These are phyloP conservation scores for Epichloe amarillans DNA, from an alignment of 2,329 filamentous ascomycete genomes.

Conservation along the genomic window DNA sequence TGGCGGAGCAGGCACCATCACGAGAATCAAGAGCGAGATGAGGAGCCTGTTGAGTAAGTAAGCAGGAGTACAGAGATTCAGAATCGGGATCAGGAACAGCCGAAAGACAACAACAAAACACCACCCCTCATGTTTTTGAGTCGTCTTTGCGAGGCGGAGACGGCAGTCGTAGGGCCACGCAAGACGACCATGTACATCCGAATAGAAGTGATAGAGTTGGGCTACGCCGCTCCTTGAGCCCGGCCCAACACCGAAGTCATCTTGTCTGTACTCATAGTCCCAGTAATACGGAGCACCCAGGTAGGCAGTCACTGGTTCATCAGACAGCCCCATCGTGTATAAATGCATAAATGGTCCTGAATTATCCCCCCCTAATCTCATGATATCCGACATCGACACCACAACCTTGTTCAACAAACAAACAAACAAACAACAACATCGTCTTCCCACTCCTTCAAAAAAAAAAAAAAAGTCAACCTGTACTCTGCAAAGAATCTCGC, in stretches of 20 bases:
- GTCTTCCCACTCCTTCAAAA: neutral
- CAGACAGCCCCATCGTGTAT: neutral
- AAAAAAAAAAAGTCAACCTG: constrained; percentile 15
- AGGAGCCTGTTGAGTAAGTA: constrained; percentile 17
- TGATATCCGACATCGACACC: neutral
- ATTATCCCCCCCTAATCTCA: neutral
- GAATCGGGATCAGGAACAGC: neutral
- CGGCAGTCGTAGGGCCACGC: neutral
- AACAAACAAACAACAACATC: neutral
- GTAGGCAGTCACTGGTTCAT: neutral
- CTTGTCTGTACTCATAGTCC: too few relatives aligned
- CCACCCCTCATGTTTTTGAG: neutral
- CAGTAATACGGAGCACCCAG: too few relatives aligned
- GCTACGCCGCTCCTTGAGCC: neutral
- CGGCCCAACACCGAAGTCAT: neutral
- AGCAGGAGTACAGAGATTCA: neutral
- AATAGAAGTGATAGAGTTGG: neutral
- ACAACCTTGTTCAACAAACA: neutral
- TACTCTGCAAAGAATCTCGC: constrained; percentile 15
- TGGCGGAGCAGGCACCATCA: constrained; percentile 49
- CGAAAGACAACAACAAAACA: too few relatives aligned
- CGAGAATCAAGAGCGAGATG: constrained; percentile 53
- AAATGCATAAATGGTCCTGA: neutral
- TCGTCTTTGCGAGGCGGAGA: neutral
- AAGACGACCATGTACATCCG: neutral